Evolutionary conservation across 805 yeast genomes (phyloP).

Genomic region (Myxozyma neglecta): DNA sequence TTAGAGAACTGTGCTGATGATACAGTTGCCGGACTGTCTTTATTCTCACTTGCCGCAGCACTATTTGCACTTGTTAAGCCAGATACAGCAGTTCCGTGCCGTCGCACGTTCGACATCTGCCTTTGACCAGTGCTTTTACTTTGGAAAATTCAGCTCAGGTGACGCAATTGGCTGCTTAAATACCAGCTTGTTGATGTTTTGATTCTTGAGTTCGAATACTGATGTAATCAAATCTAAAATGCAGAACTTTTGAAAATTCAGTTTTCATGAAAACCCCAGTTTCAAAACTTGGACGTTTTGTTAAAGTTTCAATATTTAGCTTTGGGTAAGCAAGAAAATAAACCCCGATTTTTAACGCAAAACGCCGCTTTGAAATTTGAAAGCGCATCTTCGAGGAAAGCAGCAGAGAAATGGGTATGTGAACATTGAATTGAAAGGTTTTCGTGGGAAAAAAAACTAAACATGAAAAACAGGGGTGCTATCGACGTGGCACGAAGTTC

Average conservation of each 20-base stretch:
- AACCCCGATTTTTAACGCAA: not conserved
- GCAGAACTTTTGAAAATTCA: not conserved
- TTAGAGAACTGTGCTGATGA: not conserved
- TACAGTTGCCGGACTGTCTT: not conserved
- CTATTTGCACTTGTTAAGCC: not conserved
- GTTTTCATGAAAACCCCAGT: not conserved
- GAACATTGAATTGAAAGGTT: not conserved
- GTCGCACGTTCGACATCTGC: conserved; percentile 16
- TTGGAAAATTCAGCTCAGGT: not conserved
- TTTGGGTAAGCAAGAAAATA: not conserved
- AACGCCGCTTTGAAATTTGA: not conserved
- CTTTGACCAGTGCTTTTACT: not conserved
- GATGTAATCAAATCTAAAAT: not conserved
- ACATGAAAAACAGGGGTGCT: not conserved
- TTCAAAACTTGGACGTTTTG: not conserved
- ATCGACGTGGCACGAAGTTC: conserved; percentile 26
- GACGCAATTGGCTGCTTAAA: not conserved
- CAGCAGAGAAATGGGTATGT: not conserved
- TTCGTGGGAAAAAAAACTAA: not conserved
- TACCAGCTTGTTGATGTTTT: not conserved
- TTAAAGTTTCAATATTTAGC: not conserved
- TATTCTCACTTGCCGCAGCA: not conserved
- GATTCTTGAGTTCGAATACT: too few relatives aligned
- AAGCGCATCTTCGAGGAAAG: not conserved
- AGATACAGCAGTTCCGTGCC: conserved; percentile 8